Evolutionary conservation across 176 grass and related monocot genomes (phyloP).

Genomic region (Avena eriantha): DNA sequence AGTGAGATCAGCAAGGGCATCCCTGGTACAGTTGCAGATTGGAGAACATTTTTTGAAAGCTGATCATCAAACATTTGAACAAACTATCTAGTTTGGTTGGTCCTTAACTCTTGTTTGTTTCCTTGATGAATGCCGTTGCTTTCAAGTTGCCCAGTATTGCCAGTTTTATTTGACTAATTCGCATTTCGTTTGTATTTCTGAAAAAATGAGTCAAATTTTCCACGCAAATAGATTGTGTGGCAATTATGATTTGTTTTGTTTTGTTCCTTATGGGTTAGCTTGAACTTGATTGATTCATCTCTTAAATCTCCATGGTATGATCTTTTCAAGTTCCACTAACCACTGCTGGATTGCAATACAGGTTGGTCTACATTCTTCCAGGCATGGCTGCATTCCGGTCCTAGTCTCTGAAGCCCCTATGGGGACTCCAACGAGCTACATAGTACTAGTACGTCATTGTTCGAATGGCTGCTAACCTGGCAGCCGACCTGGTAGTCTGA

Average conservation of each 20-base stretch:
- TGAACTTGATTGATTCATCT: neutral
- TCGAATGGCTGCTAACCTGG: neutral
- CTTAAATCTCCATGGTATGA: neutral
- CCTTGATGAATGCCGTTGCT: neutral
- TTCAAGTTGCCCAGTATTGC: neutral
- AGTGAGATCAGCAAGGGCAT: neutral
- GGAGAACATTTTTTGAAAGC: neutral
- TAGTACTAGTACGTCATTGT: neutral
- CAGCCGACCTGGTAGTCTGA: neutral
- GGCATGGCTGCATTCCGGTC: too few species aligned
- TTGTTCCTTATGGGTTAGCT: neutral
- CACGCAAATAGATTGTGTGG: neutral
- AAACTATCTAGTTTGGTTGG: neutral
- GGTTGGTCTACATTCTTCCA: neutral
- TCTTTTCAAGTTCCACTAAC: neutral
- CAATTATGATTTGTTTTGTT: neutral
- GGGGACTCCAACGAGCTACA: neutral
- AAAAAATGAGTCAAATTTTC: neutral
- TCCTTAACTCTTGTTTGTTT: neutral
- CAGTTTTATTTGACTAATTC: neutral
- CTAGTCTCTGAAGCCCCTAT: neutral
- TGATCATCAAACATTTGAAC: neutral
- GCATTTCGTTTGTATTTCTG: neutral
- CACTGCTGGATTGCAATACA: neutral
- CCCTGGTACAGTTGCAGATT: neutral